Base-by-base conservation (phyloP, 1,284 basidiomycete species). In the Ceratobasidium sp. region DNA sequence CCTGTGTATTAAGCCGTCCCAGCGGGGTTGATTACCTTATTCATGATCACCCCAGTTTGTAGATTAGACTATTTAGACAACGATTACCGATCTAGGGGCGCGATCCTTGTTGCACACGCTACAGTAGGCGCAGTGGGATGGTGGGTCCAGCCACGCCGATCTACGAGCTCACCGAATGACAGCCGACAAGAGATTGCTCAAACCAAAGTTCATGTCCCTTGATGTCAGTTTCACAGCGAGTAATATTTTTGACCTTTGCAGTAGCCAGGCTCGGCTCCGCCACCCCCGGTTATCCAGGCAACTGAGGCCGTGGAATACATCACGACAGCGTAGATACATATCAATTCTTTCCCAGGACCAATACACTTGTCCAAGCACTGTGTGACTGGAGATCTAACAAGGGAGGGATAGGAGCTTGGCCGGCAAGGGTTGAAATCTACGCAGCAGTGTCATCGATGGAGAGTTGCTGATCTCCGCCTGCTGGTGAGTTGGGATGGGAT, bases 21-120 rank as follows among this genome's bases (percentile, higher is more conserved):
- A 59, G 19, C 58, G 16, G 19, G 53, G 27, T 56, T 29, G 53
- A 56, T 56, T 56, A 56, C 53, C 22, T 56, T 31, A 56, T 31
- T 56, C 27, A 56, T 39, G 34, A 37, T 61, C 43, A 16, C 58
- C 39, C 31, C 43, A 27, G 37, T 8, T 16, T 49, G 37, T 22
- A 51, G 48, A 59, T 72, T 72, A 61, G 51, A 31, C 56, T 61
- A 61, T 61, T 72, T 72, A 72, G 69, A 51, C 43, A 34, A 49
- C 22, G 37, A 48, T 72, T n/a, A 29, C 46, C 51, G 56, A 72
- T 62, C 69, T 46, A 54, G 69, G 69, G 48, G 8, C 41, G 16
- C 19, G 46, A 43, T 34, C 43, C 69, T 64, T 24, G 43, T n/a
- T 29, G 62, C 46, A 31, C 37, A 43, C 62, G 46, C 58, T 37